These are phyloP conservation scores for Mallotus repandus DNA, from an alignment of 441 rosid species.

Conservation along the genomic window DNA sequence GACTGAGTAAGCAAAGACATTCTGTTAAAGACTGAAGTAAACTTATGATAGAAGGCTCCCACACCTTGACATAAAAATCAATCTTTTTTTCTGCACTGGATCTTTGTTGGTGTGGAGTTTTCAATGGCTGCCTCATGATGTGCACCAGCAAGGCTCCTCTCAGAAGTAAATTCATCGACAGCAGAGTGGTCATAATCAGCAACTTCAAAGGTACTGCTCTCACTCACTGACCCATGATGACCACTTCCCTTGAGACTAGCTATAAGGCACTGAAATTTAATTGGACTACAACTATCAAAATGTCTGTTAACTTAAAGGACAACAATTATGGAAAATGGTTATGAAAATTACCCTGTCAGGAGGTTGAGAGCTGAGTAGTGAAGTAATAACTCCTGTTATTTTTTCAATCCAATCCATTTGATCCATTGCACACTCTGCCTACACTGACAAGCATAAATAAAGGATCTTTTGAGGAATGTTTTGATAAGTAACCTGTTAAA, in stretches of 20 bases:
- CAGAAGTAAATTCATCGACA: constrained; percentile 70
- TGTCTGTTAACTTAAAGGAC: constrained; percentile 6
- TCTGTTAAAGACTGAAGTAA: constrained; percentile 97
- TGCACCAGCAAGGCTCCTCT: constrained; percentile 54
- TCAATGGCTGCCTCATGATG: constrained; percentile 57
- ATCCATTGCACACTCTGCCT: constrained; percentile 98
- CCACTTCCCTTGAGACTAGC: constrained; percentile 91
- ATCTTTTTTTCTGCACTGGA: constrained; percentile 86
- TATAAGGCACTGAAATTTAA: constrained; percentile 63
- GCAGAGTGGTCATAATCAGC: constrained; percentile 87
- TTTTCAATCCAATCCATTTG: constrained; percentile 99
- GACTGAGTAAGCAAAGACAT: constrained; percentile 87
- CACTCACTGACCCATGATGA: constrained; percentile 97
- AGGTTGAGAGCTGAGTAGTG: constrained; percentile 94
- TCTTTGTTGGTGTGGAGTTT: constrained; percentile 73
- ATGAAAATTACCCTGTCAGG: constrained; percentile 73
- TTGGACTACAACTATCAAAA: constrained; percentile 28
- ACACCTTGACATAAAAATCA: constrained; percentile 86
- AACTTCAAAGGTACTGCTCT: constrained; percentile 98
- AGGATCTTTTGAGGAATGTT: constrained; percentile 75
- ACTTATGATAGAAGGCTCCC: constrained; percentile 87
- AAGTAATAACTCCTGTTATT: constrained; percentile 98
- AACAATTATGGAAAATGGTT: constrained; percentile 10
- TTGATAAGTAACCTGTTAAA: constrained; percentile 96
- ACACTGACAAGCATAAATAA: constrained; percentile 75